phyloP scores from a whole-genome alignment of 768 basidiomycete genomes.

The Coprinopsis marcescibilis region DNA sequence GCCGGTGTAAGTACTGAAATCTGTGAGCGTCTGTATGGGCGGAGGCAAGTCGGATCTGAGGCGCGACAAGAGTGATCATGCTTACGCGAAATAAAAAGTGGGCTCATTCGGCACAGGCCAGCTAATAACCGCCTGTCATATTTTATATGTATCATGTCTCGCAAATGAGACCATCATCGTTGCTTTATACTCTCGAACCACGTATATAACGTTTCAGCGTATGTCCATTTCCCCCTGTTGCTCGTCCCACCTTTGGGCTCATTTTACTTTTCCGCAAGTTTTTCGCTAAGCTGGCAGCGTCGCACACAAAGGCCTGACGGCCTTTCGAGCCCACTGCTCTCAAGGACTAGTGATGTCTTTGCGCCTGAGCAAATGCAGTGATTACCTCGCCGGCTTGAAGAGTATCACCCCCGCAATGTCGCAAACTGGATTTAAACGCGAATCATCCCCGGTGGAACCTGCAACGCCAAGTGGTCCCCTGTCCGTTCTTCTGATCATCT shows the following conservation, averaged over 20 bases:
- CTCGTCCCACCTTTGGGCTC: background rate
- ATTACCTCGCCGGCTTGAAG: background rate
- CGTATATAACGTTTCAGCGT: background rate
- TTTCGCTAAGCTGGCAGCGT: background rate
- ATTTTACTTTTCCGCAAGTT: background rate
- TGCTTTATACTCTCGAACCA: background rate
- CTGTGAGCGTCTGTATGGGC: too few species aligned
- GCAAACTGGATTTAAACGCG: too few species aligned
- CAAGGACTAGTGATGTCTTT: conserved; percentile 1
- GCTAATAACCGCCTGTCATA: background rate
- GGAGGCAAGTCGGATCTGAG: background rate
- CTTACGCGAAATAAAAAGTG: conserved; percentile 1
- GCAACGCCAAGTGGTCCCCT: background rate
- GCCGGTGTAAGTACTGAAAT: too few species aligned
- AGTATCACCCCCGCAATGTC: background rate
- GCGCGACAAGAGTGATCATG: background rate
- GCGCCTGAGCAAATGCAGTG: background rate
- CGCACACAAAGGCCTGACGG: background rate
- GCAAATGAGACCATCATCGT: conserved; percentile 4
- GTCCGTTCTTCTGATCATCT: conserved; percentile 25
- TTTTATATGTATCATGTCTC: too few species aligned
- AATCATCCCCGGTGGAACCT: background rate
- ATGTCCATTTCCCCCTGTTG: background rate
- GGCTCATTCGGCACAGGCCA: background rate
- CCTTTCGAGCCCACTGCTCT: background rate